These are phyloP conservation scores for Plectosphaerella cucumerina DNA, from an alignment of 2,329 filamentous ascomycete species.

Conservation along the genomic window DNA sequence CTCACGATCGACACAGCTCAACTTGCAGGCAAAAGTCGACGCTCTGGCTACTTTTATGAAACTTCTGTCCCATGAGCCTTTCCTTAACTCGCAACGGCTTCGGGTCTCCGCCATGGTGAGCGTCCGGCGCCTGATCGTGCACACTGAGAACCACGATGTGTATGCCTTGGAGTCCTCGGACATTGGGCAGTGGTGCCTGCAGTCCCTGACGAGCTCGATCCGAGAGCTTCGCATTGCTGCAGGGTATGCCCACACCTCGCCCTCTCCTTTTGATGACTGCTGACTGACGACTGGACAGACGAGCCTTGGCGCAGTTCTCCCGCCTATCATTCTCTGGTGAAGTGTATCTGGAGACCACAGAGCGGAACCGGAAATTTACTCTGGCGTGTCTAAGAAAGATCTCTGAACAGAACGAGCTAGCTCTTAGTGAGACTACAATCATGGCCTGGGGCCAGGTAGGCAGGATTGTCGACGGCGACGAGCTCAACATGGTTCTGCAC, in stretches of 20 bases:
- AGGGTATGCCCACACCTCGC: conserved; percentile 42
- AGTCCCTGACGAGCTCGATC: conserved; percentile 76
- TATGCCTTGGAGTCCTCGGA: conserved; percentile 64
- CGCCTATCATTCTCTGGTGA: conserved; percentile 26
- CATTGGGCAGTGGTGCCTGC: conserved; percentile 76
- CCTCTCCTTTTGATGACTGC: conserved; percentile 3
- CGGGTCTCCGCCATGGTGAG: conserved; percentile 69
- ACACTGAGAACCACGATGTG: conserved; percentile 55
- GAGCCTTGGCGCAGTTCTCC: conserved; percentile 64
- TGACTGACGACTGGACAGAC: conserved; percentile 35
- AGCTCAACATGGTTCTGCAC: conserved; percentile 81
- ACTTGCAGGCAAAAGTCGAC: conserved; percentile 22
- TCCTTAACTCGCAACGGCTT: conserved; percentile 52
- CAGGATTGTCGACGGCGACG: conserved; percentile 70
- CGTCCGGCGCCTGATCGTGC: conserved; percentile 64
- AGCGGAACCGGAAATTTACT: conserved; percentile 64
- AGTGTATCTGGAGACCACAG: conserved; percentile 37
- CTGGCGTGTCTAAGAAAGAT: conserved; percentile 69
- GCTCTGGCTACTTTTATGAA: conserved; percentile 41
- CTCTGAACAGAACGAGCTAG: conserved; percentile 62
- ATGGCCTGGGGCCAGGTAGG: conserved; percentile 84
- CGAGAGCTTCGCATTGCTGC: conserved; percentile 82
- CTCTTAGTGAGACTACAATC: conserved; percentile 78
- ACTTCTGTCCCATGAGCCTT: conserved; percentile 38
- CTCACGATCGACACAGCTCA: background rate